Evolutionary conservation across 2,329 filamentous ascomycete species (phyloP).

Genomic region (Scortechinia acanthostroma): DNA sequence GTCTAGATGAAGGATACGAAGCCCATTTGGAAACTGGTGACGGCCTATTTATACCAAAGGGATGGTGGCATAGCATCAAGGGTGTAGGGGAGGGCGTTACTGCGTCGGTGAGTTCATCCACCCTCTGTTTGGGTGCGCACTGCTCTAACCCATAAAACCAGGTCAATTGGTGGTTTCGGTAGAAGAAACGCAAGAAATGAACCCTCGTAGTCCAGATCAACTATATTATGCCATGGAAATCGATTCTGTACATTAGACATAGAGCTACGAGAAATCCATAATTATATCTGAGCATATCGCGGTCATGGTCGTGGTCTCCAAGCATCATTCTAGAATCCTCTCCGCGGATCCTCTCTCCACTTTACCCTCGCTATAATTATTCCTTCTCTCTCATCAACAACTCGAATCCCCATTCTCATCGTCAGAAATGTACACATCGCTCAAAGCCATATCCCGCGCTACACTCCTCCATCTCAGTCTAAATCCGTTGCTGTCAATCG

Average conservation of each 20-base stretch:
- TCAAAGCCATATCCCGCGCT: neutral
- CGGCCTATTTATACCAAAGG: constrained; percentile 62
- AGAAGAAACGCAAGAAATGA: too few species aligned
- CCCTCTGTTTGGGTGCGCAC: too few species aligned
- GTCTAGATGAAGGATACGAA: constrained; percentile 14
- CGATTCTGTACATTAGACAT: too few species aligned
- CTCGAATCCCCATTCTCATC: too few species aligned
- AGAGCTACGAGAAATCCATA: too few species aligned
- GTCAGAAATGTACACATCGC: neutral
- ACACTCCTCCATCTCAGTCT: neutral
- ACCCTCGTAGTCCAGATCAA: too few species aligned
- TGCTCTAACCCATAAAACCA: constrained; percentile 7
- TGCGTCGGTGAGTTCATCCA: constrained; percentile 8
- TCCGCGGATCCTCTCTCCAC: neutral
- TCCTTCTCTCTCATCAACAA: neutral
- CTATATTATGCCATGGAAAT: too few species aligned
- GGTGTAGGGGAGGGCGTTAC: constrained; percentile 37
- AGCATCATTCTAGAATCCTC: constrained; percentile 1
- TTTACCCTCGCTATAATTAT: neutral
- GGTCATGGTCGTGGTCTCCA: too few species aligned
- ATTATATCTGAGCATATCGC: too few species aligned
- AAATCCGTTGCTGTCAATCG: neutral
- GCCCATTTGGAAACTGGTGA: constrained; percentile 45
- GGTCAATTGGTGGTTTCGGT: constrained; percentile 66
- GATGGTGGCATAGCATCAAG: constrained; percentile 72